phyloP scores from a whole-genome alignment of 2,329 filamentous ascomycete species.

The Hymenoscyphus scutula region DNA sequence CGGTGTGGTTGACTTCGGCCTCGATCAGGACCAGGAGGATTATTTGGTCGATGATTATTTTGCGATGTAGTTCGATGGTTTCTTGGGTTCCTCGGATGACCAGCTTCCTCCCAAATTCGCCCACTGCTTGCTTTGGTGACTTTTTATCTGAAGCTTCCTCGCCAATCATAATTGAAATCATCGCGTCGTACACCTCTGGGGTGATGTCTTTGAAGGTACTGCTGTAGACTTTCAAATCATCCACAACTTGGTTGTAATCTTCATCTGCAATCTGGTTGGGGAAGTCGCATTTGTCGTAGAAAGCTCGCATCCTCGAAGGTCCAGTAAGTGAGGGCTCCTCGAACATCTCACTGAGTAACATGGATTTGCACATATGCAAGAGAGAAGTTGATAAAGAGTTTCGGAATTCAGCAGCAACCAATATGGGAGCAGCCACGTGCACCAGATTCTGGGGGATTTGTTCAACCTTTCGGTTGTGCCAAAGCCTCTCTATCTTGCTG shows the following conservation, averaged over 20 bases:
- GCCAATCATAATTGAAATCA: constrained; percentile 48
- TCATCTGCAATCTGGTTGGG: constrained; percentile 79
- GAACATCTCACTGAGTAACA: constrained; percentile 70
- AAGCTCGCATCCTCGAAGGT: constrained; percentile 70
- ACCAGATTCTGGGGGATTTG: constrained; percentile 28
- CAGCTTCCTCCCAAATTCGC: constrained; percentile 73
- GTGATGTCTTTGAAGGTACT: constrained; percentile 60
- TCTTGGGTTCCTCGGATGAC: constrained; percentile 78
- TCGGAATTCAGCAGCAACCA: constrained; percentile 67
- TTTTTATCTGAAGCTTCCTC: constrained; percentile 37
- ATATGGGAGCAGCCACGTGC: constrained; percentile 62
- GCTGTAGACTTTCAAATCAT: constrained; percentile 55
- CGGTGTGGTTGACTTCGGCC: constrained; percentile 72
- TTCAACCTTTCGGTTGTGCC: constrained; percentile 63
- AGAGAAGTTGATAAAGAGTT: constrained; percentile 69
- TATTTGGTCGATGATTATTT: constrained; percentile 77
- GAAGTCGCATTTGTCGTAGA: constrained; percentile 78
- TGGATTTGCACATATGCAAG: constrained; percentile 63
- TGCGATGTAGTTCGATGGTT: constrained; percentile 68
- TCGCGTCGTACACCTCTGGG: constrained; percentile 51
- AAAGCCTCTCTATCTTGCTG: constrained; percentile 72
- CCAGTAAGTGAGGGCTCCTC: constrained; percentile 69
- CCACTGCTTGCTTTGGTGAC: constrained; percentile 48
- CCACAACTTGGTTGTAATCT: constrained; percentile 67
- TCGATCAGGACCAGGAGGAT: constrained; percentile 84